Evolutionary conservation across 2,329 filamentous ascomycete genomes (phyloP), one percentile per base, ranked within the genome.

Genomic region (Truncatella angustata): DNA sequence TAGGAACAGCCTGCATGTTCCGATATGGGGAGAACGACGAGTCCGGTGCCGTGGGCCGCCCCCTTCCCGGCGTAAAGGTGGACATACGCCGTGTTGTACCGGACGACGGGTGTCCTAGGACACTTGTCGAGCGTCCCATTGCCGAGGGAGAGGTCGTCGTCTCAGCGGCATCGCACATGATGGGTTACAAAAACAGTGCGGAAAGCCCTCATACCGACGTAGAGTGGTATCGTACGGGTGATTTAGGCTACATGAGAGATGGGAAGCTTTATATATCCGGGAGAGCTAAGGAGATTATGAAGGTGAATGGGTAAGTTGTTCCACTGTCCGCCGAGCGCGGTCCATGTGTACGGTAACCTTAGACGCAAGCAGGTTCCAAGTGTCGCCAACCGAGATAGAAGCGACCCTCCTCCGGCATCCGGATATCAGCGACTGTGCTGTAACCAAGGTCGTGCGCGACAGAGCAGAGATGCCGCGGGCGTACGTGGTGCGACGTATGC

Each of bases 301-400:
- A 77, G 62, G 73, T 76, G 9, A 65, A 71, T 57, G 72, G 72
- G 69, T 71, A 57, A 56, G 66, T 61, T 16, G 9, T 7, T 18
- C n/a, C 49, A n/a, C n/a, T n/a, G n/a, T n/a, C n/a, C n/a, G n/a
- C n/a, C n/a, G n/a, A n/a, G n/a, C n/a, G n/a, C n/a, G n/a, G n/a
- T n/a, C n/a, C n/a, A n/a, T n/a, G n/a, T n/a, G n/a, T n/a, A n/a
- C n/a, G n/a, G n/a, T n/a, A n/a, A n/a, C n/a, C n/a, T n/a, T n/a
- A n/a, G n/a, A n/a, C 30, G 26, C 6, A 28, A 11, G 18, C 39
- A 72, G 71, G 46, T 77, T 73, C 72, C 74, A 76, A 64, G 74
- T 77, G 1, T 66, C 73, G 3, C 76, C 76, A 0, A 70, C 74
- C 2, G 76, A 78, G 54, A 57, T 79, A n/a, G 75, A 79, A 57